Evolutionary conservation across 257 asterid species (phyloP).

Genomic region (Solanum microdontum): DNA sequence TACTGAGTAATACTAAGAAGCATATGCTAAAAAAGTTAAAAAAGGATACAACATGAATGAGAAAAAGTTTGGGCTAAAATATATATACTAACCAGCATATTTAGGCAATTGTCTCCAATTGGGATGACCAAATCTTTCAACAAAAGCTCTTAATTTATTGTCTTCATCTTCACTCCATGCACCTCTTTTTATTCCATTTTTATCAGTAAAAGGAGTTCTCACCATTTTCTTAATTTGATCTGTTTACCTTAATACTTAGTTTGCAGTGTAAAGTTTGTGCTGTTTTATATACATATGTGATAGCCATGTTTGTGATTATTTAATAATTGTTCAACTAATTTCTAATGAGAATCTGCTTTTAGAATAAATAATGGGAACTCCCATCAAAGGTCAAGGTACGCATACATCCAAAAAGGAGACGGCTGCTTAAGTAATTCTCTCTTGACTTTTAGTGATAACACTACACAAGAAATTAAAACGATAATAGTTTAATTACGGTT

Average conservation of each 20-base stretch:
- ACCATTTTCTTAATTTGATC: conserved; percentile 15
- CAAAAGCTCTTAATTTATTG: conserved; percentile 17
- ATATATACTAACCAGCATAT: neutral
- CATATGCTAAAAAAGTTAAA: neutral
- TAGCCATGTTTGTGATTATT: neutral
- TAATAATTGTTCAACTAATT: neutral
- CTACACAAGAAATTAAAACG: too few species aligned
- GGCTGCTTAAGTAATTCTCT: neutral
- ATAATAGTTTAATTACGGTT: too few species aligned
- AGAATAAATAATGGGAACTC: neutral
- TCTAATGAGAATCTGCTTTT: neutral
- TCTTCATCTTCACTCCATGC: conserved; percentile 42
- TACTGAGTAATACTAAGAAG: too few species aligned
- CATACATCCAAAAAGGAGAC: neutral
- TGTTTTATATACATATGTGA: neutral
- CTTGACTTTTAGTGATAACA: neutral
- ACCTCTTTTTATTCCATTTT: conserved; percentile 29
- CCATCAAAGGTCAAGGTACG: neutral
- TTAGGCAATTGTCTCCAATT: conserved; percentile 28
- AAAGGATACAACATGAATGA: neutral
- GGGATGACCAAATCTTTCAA: conserved; percentile 13
- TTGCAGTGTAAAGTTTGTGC: neutral
- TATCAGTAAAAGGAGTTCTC: conserved; percentile 18
- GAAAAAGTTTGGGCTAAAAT: neutral
- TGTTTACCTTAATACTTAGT: neutral